Evolutionary conservation across 1,139 yeast genomes (phyloP), one percentile per base, ranked within the genome.

Genomic region (Hyphopichia fennica): DNA sequence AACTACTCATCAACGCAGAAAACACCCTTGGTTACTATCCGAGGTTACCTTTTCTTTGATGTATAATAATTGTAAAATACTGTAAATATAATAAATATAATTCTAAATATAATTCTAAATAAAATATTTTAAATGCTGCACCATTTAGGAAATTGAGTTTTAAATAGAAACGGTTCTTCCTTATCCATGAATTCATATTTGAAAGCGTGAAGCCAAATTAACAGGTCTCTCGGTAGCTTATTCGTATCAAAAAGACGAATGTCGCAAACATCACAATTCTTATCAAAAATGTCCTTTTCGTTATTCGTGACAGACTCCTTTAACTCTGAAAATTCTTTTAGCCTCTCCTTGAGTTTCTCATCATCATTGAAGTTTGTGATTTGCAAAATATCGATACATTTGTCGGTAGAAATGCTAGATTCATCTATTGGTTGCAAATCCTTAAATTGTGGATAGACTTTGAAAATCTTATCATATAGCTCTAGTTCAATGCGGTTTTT

Each of bases 131-230:
- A 54, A 40, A 57, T 54, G 38, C 53, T 38, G 39, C 58, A 49
- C 82, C 82, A 77, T 1, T 41, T 37, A 0, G 82, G 82, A 18
- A 51, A 42, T 2, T 54, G 58, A 0, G 79, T 65, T 34, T 60
- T 52, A 47, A 65, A 76, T n/a, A 50, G 47, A 39, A 57, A 49
- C 8, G 46, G 34, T 15, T 35, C 44, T 13, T 44, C 46, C 2
- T 35, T 49, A 3, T 51, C 55, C n/a, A 62, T 59, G 30, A 62
- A 56, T 30, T 61, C 53, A 47, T 81, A 82, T 38, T 66, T 65
- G 49, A 63, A 72, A 0, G 89, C 83, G 65, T 84, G 90, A 39
- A 84, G 57, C 74, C 77, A 82, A 32, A 84, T 61, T 17, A 59
- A 62, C 47, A 75, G 54, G 13, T 69, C 69, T 9, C 64, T 57